Evolutionary conservation across 768 basidiomycete species (phyloP).

Genomic region (Agrocybe pediades): DNA sequence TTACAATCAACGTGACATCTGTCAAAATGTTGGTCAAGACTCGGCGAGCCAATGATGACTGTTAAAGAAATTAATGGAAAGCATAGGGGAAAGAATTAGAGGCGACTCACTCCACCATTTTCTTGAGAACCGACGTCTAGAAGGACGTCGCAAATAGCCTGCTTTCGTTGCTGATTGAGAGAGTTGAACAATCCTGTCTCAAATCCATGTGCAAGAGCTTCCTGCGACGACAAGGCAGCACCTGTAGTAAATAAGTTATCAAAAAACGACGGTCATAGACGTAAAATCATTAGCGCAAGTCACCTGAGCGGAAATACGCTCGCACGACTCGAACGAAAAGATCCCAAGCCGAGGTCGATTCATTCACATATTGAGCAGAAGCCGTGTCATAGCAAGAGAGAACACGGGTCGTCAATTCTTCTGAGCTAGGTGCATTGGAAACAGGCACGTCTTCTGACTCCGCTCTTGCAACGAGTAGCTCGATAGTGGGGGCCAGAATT

Average conservation of each 20-base stretch:
- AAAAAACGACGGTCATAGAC: no score
- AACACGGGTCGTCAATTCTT: constrained; percentile 40
- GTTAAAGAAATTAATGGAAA: background rate
- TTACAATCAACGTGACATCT: constrained; percentile 54
- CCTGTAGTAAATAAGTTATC: no score
- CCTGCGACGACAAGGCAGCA: constrained; percentile 36
- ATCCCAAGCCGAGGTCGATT: constrained; percentile 48
- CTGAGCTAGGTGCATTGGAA: constrained; percentile 20
- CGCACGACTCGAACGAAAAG: constrained; percentile 46
- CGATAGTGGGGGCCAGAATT: constrained; percentile 61
- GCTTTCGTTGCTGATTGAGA: constrained; percentile 54
- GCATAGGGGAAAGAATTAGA: background rate
- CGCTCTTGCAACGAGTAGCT: constrained; percentile 30
- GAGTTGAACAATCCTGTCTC: constrained; percentile 56
- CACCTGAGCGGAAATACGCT: constrained; percentile 50
- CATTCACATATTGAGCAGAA: constrained; percentile 45
- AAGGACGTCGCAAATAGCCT: constrained; percentile 57
- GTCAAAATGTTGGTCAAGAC: constrained; percentile 49
- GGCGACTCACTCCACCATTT: constrained; percentile 45
- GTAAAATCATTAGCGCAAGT: background rate
- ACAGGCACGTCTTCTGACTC: constrained; percentile 11
- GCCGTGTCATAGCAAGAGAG: constrained; percentile 57
- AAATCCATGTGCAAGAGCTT: constrained; percentile 44
- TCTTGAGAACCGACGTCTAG: constrained; percentile 52
- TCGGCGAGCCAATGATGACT: constrained; percentile 51